phyloP scores from a whole-genome alignment of 2,329 filamentous ascomycete genomes.

The Scedosporium boydii region DNA sequence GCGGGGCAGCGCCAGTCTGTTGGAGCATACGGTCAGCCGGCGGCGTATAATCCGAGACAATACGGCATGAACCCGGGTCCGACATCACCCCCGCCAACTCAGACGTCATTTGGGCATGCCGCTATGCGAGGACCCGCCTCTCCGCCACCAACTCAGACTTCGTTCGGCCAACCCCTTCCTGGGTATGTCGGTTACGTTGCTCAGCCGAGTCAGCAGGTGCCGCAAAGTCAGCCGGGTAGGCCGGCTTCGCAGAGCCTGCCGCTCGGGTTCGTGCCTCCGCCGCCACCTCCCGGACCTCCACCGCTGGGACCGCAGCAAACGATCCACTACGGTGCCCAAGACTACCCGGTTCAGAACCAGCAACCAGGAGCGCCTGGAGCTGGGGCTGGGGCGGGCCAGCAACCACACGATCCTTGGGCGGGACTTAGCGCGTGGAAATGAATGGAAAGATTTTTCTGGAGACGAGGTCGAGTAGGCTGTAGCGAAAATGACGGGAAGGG shows the following conservation, averaged over 20 bases:
- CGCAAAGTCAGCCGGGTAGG: constrained; percentile 29
- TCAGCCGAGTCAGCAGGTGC: constrained; percentile 38
- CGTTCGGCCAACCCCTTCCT: constrained; percentile 31
- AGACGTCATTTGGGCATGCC: constrained; percentile 37
- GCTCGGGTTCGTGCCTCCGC: constrained; percentile 51
- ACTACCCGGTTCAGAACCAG: constrained; percentile 19
- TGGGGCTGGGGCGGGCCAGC: constrained; percentile 24
- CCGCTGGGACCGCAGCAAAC: constrained; percentile 54
- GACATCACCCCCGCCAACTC: constrained; percentile 54
- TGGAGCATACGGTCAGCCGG: constrained; percentile 34
- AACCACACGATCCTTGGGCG: constrained; percentile 40
- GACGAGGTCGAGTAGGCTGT: background rate
- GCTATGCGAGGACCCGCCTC: constrained; percentile 34
- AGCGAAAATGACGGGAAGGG: background rate
- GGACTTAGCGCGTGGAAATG: constrained; percentile 44
- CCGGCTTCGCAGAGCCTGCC: constrained; percentile 31
- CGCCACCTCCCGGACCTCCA: constrained; percentile 53
- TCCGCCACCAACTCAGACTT: constrained; percentile 48
- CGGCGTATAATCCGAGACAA: constrained; percentile 46
- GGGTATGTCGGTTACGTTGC: constrained; percentile 18
- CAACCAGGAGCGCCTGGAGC: constrained; percentile 11
- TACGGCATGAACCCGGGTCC: constrained; percentile 49
- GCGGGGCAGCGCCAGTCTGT: constrained; percentile 22
- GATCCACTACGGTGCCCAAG: constrained; percentile 39
- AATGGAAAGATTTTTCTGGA: background rate